Conservation (phyloP, 139 green algal genomes). For the Raphidocelis subcapitata region DNA sequence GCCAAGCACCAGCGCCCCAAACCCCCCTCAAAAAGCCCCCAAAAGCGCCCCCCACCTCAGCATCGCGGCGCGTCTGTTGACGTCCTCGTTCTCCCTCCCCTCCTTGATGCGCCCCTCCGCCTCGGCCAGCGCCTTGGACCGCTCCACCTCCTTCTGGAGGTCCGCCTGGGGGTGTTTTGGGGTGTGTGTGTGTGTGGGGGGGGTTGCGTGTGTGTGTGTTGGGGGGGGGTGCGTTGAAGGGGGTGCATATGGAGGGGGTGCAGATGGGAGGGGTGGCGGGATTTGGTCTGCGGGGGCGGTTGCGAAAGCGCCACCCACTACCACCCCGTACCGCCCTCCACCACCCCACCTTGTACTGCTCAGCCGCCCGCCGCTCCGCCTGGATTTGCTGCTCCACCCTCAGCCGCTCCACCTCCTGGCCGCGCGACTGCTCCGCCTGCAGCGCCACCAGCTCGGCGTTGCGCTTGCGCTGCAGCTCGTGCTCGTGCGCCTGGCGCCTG, state of each 20-base stretch:
- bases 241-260: neutral
- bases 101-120: slow-evolving; percentile 92
- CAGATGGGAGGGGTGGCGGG: neutral
- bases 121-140: slow-evolving; percentile 89
- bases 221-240: too few relatives aligned
- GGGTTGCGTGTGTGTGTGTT: too few relatives aligned
- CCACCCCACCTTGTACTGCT: slow-evolving; percentile 77
- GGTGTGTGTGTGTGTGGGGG: too few relatives aligned
- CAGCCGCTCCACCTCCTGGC: slow-evolving; percentile 77
- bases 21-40: neutral
- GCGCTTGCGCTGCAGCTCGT: slow-evolving; percentile 76
- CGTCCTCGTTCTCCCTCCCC: slow-evolving; percentile 92
- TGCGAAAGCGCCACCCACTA: too few relatives aligned
- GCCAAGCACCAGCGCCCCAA: too few relatives aligned
- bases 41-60: slow-evolving; percentile 49
- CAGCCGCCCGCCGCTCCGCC: slow-evolving; percentile 78
- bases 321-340: too few relatives aligned
- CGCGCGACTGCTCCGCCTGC: slow-evolving; percentile 81
- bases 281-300: neutral
- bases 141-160: slow-evolving; percentile 81
- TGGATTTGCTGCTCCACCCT: slow-evolving; percentile 83
- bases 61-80: slow-evolving; percentile 79
- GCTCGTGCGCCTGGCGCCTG: slow-evolving; percentile 62
- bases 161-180: slow-evolving; percentile 61
- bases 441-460: slow-evolving; percentile 81